Base-by-base conservation (phyloP, 2,329 filamentous ascomycete genomes). In the Madurella fahalii region DNA sequence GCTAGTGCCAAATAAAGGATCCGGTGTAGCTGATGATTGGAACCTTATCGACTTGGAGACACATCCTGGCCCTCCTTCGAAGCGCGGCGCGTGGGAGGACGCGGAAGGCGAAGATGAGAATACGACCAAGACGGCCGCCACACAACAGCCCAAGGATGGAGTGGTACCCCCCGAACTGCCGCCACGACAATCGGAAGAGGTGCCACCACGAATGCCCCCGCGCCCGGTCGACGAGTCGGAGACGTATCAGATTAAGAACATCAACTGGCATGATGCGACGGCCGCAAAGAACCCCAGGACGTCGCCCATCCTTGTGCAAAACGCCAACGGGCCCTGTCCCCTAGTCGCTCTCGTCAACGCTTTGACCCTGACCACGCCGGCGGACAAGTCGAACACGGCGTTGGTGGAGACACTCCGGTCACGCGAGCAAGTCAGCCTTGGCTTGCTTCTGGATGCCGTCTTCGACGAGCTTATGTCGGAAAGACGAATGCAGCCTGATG, bases 301-400 rank as follows among this genome's bases (percentile, higher is more conserved):
- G n/a, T 93, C 90, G 0, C 93, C 94, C 0, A 90, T 97, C 53
- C 75, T 97, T 40, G 85, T 95, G 3, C 93, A 99, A 67, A 97
- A 96, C 63, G 84, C 86, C 53, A 99, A 99, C 64, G 94, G 94
- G 0, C 94, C 94, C 1, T 99, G 94, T 69, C 94, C 94, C 1
- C 74, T 99, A 13, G 83, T 99, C 25, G 94, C 94, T 2, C 77
- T 99, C 5, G 92, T 97, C 55, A 99, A 99, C 68, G 92, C 92
- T 1, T 77, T 99, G 15, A 88, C 90, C 0, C 74, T 99, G 52
- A 92, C 90, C 2, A 93, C 91, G 0, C 86, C 87, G 1, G 76
- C 84, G 3, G 78, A 82, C 17, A 68, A 68, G 47, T 75, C 62
- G 62, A 74, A 87, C 34, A 88, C 90, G 0, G 85, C 87, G 0